phyloP scores from a whole-genome alignment of 257 asterid genomes.

The Agastache rugosa region DNA sequence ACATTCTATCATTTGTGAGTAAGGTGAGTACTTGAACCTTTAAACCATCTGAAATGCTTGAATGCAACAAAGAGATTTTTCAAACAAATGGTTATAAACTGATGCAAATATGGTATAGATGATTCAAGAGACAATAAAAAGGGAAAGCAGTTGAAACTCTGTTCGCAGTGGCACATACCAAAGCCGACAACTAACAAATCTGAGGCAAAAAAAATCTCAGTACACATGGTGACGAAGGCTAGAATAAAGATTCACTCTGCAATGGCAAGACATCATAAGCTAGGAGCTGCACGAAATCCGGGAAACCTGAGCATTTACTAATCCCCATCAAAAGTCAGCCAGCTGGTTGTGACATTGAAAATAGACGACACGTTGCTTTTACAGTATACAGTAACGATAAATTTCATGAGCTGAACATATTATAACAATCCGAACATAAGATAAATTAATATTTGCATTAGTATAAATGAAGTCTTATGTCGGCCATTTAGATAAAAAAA shows the following conservation, averaged over 20 bases:
- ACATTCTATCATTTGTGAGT: slow-evolving; percentile 15
- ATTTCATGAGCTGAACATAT: not conserved
- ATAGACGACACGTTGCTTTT: not conserved
- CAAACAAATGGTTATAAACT: not conserved
- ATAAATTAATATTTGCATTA: not conserved
- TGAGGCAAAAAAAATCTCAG: not conserved
- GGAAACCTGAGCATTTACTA: not conserved
- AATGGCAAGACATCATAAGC: not conserved
- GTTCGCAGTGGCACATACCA: not conserved
- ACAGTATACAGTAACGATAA: not conserved
- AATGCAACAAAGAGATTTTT: not conserved
- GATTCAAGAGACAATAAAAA: not conserved
- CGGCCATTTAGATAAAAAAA: too few species aligned
- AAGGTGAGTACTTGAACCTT: slow-evolving; percentile 10
- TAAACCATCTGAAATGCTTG: slow-evolving; percentile 6
- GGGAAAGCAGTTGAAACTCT: too few species aligned
- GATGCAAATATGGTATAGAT: not conserved
- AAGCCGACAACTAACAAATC: not conserved
- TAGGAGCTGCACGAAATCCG: not conserved
- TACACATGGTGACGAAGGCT: not conserved
- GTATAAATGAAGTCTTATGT: not conserved
- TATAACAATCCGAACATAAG: not conserved
- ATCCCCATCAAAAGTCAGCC: not conserved
- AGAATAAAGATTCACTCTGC: not conserved
- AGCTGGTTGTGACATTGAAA: not conserved